Conservation (phyloP, 2,329 filamentous ascomycete species). For the Cladosporium sp. region DNA sequence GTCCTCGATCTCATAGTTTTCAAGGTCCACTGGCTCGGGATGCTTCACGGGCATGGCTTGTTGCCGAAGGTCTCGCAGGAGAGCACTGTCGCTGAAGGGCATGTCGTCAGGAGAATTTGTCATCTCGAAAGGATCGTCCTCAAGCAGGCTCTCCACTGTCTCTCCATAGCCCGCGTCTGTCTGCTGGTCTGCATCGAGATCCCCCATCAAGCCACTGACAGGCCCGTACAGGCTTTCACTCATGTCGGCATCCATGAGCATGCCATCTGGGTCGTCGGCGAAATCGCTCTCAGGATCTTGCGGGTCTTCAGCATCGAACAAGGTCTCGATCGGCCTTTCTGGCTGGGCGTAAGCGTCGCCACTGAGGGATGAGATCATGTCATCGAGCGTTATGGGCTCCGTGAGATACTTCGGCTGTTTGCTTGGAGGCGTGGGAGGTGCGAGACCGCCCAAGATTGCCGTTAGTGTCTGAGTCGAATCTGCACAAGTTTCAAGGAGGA, state of each 20-base stretch:
- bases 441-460: constrained; percentile 67
- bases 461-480: constrained; percentile 94
- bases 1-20: constrained; percentile 27
- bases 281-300: neutral
- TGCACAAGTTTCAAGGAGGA: constrained; percentile 90
- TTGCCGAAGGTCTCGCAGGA: constrained; percentile 26
- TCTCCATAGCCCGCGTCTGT: constrained; percentile 22
- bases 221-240: constrained; percentile 28
- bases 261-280: constrained; percentile 26
- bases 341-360: constrained; percentile 68
- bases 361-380: constrained; percentile 84
- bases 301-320: constrained; percentile 28
- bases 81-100: constrained; percentile 26
- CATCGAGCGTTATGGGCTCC: constrained; percentile 74
- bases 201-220: constrained; percentile 24
- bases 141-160: constrained; percentile 32
- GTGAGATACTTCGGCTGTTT: constrained; percentile 82
- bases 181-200: constrained; percentile 17
- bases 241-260: constrained; percentile 31
- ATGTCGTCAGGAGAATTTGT: constrained; percentile 22
- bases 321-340: constrained; percentile 54
- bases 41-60: constrained; percentile 20
- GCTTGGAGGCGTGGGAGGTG: constrained; percentile 75
- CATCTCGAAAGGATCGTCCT: constrained; percentile 35
- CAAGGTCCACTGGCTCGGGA: constrained; percentile 21